phyloP scores from a whole-genome alignment of 768 basidiomycete species.

The Wakefieldia striispora region DNA sequence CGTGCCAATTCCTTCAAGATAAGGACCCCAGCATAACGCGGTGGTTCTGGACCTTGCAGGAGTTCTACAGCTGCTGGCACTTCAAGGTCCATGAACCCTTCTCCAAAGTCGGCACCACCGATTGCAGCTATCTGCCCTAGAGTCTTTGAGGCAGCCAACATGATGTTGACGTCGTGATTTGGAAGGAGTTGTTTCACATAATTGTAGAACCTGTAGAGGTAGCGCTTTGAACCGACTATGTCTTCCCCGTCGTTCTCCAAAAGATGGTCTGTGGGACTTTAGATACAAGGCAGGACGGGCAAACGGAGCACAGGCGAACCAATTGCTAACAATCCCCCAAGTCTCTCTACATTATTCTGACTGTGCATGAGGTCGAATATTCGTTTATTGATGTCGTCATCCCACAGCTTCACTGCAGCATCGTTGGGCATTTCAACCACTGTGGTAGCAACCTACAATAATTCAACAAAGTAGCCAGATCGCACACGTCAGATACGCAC shows the following conservation, averaged over 20 bases:
- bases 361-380: slow-evolving; percentile 85
- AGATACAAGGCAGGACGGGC: slow-evolving; percentile 6
- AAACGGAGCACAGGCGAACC: slow-evolving; percentile 43
- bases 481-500: slow-evolving; percentile 40
- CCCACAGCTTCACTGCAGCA: slow-evolving; percentile 79
- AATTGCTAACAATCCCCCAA: slow-evolving; percentile 87
- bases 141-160: slow-evolving; percentile 92
- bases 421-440: slow-evolving; percentile 82
- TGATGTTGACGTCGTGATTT: slow-evolving; percentile 87
- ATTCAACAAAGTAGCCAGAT: slow-evolving; percentile 10
- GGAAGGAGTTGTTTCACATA: slow-evolving; percentile 93
- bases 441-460: slow-evolving; percentile 61
- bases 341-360: slow-evolving; percentile 71
- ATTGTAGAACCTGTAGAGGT: slow-evolving; percentile 85
- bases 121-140: slow-evolving; percentile 84
- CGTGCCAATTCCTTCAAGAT: slow-evolving; percentile 91
- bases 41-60: slow-evolving; percentile 74
- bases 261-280: slow-evolving; percentile 54
- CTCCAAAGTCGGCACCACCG: slow-evolving; percentile 80
- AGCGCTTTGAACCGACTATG: slow-evolving; percentile 74
- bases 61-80: slow-evolving; percentile 81
- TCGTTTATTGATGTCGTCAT: slow-evolving; percentile 75
- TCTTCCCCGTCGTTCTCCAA: slow-evolving; percentile 77
- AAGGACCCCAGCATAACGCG: slow-evolving; percentile 90
- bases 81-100: slow-evolving; percentile 87